Evolutionary conservation across 352 stramenopile genomes (phyloP), one percentile per base, ranked within the genome.

Genomic region (Globisporangium sylvaticum): DNA sequence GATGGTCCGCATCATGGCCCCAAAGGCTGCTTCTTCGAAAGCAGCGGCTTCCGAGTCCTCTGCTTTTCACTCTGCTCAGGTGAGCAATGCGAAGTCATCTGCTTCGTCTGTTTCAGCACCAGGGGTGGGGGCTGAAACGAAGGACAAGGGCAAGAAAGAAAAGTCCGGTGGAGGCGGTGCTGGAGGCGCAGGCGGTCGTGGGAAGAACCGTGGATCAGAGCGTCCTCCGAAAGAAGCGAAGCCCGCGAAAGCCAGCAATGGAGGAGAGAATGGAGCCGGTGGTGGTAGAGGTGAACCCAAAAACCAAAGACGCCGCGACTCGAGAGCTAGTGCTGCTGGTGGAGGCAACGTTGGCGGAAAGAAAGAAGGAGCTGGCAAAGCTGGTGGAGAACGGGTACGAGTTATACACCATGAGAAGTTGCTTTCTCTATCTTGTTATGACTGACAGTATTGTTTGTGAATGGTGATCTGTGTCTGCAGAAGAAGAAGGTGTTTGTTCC

Each of bases 401-500:
- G n/a, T n/a, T n/a, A n/a, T n/a, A n/a, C n/a, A n/a, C n/a, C n/a
- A n/a, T n/a, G n/a, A n/a, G n/a, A n/a, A n/a, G n/a, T n/a, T n/a
- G n/a, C 6, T 42, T 55, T 56, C n/a, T 20, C 20, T 62, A 27
- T 48, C 42, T 53, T n/a, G 9, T 18, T 1, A 8, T 39, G 22
- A 63, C 27, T 10, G 4, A 68, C n/a, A n/a, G 7, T 15, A 3
- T n/a, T 9, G 18, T 24, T 20, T 56, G 10, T 58, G n/a, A 15
- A 31, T 55, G 6, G 31, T 8, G 29, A 42, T 58, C 10, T 42
- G 39, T 48, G 6, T 48, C 4, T 64, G 27, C 24, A 88, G 83
- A 88, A 89, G 67, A 87, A 82, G 67, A 88, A 87, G 58, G 74
- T 84, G 22, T 91, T 89, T 69, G 77, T 75, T 14, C 80, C 80